phyloP scores from a whole-genome alignment of 352 stramenopile species.

The Globisporangium paddicum region DNA sequence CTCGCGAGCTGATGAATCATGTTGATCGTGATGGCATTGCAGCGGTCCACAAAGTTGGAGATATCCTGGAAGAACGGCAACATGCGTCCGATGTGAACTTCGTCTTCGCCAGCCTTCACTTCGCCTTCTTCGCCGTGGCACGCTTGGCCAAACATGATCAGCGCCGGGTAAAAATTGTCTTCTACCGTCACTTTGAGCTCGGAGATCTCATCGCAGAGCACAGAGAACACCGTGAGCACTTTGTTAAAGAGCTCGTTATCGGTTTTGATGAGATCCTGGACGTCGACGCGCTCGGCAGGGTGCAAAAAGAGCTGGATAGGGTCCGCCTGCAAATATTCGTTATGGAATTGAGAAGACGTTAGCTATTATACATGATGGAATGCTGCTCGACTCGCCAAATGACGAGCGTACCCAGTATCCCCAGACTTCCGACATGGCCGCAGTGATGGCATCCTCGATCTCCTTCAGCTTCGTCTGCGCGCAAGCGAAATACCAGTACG shows the following conservation, averaged over 20 bases:
- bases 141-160: constrained; percentile 88
- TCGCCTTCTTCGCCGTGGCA: constrained; percentile 63
- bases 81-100: constrained; percentile 84
- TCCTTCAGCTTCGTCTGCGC: constrained; percentile 80
- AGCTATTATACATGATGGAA: too few species aligned
- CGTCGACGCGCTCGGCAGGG: constrained; percentile 79
- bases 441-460: constrained; percentile 83
- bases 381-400: too few species aligned
- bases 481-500: neutral
- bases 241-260: constrained; percentile 91
- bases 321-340: constrained; percentile 44
- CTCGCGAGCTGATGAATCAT: constrained; percentile 88
- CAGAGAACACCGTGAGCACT: constrained; percentile 85
- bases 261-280: constrained; percentile 86
- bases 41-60: constrained; percentile 89
- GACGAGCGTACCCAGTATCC: constrained; percentile 67
- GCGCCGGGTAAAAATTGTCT: constrained; percentile 84
- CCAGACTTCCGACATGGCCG: constrained; percentile 87
- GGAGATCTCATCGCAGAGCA: constrained; percentile 88
- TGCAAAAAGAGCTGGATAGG: constrained; percentile 81
- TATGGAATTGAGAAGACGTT: too few species aligned
- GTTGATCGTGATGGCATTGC: constrained; percentile 86
- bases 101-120: constrained; percentile 70
- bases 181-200: constrained; percentile 88
- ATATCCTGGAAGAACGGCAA: constrained; percentile 89